A percentile compares a stretch with the other conserved stretches of the same genome.
These are phyloP conservation scores for Xerocomus minutiporus DNA, from an alignment of 1,284 basidiomycete species.

Conservation along the genomic window DNA sequence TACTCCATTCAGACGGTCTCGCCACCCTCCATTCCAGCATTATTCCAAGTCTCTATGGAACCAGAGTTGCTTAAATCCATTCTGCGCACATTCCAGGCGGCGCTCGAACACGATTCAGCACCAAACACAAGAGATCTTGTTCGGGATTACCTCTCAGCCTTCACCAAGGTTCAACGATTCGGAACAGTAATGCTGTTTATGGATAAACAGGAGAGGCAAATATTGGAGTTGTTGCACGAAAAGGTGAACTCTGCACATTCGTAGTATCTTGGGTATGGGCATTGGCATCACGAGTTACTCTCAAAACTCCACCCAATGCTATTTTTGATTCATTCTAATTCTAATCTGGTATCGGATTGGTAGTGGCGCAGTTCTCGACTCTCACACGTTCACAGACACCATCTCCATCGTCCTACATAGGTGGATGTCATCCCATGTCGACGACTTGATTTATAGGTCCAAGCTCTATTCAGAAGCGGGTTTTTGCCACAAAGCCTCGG, in stretches of 20 bases:
- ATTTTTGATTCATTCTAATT: background rate
- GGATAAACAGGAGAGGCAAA: slow-evolving; percentile 46
- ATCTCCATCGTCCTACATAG: background rate
- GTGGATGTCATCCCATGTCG: background rate
- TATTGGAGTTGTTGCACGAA: slow-evolving; percentile 38
- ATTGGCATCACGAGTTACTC: background rate
- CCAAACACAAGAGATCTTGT: slow-evolving; percentile 27
- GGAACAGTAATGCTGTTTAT: slow-evolving; percentile 60
- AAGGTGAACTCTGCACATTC: slow-evolving; percentile 13
- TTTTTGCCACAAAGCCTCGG: background rate
- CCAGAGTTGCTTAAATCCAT: slow-evolving; percentile 54
- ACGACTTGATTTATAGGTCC: background rate
- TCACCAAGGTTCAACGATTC: slow-evolving; percentile 57
- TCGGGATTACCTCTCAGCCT: slow-evolving; percentile 46
- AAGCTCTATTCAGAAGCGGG: background rate
- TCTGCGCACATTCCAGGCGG: slow-evolving; percentile 43
- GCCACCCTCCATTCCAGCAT: slow-evolving; percentile 47
- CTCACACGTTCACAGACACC: background rate
- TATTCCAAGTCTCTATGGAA: slow-evolving; percentile 66
- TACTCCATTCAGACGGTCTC: slow-evolving; percentile 43
- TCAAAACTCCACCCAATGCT: background rate
- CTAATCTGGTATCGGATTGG: background rate
- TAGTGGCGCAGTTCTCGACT: background rate
- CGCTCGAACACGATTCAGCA: slow-evolving; percentile 29
- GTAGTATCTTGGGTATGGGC: slow-evolving; percentile 3